Evolutionary conservation across 179 eudicot species (phyloP), one percentile per base, ranked within the genome.

Genomic region (Sideroxylon spinosum): DNA sequence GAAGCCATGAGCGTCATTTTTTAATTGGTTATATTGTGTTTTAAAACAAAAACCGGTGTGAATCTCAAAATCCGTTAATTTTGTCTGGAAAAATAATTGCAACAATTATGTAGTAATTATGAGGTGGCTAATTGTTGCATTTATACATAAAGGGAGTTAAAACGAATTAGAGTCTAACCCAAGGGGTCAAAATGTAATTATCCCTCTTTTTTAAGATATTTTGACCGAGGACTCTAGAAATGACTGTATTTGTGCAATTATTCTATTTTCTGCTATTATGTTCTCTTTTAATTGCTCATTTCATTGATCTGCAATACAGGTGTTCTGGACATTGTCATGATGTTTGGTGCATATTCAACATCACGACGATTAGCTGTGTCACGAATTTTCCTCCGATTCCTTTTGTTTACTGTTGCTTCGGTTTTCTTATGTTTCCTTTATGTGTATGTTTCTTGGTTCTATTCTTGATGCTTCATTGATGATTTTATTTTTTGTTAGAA

Each of bases 311-410:
- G 71, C 78, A 59, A 50, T 79, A 55, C 60, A 97, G 99, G 98
- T 90, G 84, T 87, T 16, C 75, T 97, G 86, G 98, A 97, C 87
- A 87, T 97, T 74, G 59, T 97, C 77, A 89, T 92, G 98, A 89
- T 97, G 95, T 94, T 85, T 87, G 99, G 99, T 81, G 99, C 99
- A 69, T 97, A 92, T 85, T 85, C 97, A 56, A 92, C 97, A 53
- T 84, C 99, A 59, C 92, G 89, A 17, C 86, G 86, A 68, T 29
- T 89, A 77, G 99, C 98, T 28, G 93, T 92, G 70, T 85, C 92
- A 59, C 88, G 99, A 67, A 89, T 92, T 76, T 91, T 97, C 78
- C 83, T 97, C 62, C 94, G 97, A 48, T 91, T 94, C 81, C 68
- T 92, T 73, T 90, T 95, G 95, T 97, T 92, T 79, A 77, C 86